Conservation (phyloP, 257 asterid species). For the Marsdenia floribunda region DNA sequence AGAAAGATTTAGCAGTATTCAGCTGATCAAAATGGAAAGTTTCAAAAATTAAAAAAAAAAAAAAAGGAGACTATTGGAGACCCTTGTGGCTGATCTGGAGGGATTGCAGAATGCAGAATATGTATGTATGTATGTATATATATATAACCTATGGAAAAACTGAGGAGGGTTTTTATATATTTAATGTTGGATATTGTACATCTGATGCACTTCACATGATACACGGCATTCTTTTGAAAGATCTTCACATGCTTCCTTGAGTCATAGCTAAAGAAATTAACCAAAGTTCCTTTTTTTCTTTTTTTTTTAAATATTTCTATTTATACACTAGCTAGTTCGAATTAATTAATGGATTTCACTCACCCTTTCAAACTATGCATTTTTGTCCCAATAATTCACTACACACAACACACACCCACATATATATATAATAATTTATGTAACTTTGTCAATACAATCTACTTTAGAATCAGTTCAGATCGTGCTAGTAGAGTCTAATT, state of each 20-base stretch:
- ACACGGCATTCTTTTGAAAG: slow-evolving; percentile 38
- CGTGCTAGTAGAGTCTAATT: too few species aligned
- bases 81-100: not conserved
- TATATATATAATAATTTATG: too few species aligned
- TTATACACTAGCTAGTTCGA: too few species aligned
- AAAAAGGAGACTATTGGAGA: not conserved
- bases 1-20: not conserved
- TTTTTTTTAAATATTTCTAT: too few species aligned
- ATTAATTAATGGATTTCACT: too few species aligned
- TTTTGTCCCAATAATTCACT: too few species aligned
- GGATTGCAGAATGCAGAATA: too few species aligned
- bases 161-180: slow-evolving; percentile 36
- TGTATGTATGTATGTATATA: too few species aligned
- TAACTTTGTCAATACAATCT: too few species aligned
- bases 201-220: slow-evolving; percentile 72
- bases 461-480: too few species aligned
- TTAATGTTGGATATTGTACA: slow-evolving; percentile 36
- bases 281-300: not conserved
- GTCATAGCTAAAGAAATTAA: slow-evolving; percentile 8
- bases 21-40: slow-evolving; percentile 1
- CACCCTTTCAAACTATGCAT: too few species aligned
- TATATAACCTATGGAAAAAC: not conserved
- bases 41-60: not conserved
- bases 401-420: too few species aligned
- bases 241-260: slow-evolving; percentile 54